These are phyloP conservation scores for Phytophthora pisi DNA, from an alignment of 352 stramenopile species.

Conservation along the genomic window DNA sequence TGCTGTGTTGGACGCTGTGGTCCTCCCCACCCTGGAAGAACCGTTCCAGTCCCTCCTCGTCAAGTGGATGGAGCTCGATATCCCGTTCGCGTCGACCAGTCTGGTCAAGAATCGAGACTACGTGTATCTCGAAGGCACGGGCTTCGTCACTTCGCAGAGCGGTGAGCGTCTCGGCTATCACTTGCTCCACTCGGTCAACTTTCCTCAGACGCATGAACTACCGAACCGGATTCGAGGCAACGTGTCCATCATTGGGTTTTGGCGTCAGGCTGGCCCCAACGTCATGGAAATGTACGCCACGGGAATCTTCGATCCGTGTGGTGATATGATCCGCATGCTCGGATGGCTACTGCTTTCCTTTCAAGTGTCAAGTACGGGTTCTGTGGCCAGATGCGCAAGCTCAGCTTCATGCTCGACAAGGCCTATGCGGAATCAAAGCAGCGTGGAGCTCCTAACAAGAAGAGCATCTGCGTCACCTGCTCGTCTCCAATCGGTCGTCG, in stretches of 20 bases:
- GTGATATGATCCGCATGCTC: slow-evolving; percentile 23
- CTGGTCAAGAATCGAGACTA: slow-evolving; percentile 39
- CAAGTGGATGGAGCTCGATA: slow-evolving; percentile 36
- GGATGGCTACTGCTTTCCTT: slow-evolving; percentile 29
- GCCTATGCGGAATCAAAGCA: slow-evolving; percentile 16
- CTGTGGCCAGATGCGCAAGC: slow-evolving; percentile 34
- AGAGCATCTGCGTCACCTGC: slow-evolving; percentile 28
- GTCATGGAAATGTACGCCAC: slow-evolving; percentile 38
- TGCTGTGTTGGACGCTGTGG: slow-evolving; percentile 33
- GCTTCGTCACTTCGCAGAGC: slow-evolving; percentile 18
- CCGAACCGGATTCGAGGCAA: slow-evolving; percentile 42
- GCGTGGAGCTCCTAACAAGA: slow-evolving; percentile 16
- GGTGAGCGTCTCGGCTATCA: slow-evolving; percentile 44
- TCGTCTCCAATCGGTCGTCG: slow-evolving; percentile 7
- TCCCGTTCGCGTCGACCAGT: slow-evolving; percentile 18
- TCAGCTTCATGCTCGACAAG: slow-evolving; percentile 34
- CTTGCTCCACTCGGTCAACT: slow-evolving; percentile 45
- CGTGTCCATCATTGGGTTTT: slow-evolving; percentile 37
- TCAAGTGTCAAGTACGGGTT: slow-evolving; percentile 27
- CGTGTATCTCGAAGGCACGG: slow-evolving; percentile 39
- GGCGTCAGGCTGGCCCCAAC: slow-evolving; percentile 29
- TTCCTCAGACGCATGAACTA: slow-evolving; percentile 28
- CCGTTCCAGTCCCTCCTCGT: slow-evolving; percentile 35
- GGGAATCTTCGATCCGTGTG: slow-evolving; percentile 32
- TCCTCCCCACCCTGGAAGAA: slow-evolving; percentile 21